phyloP scores from a whole-genome alignment of 345 rosid genomes.

The Moricandia moricandioides region DNA sequence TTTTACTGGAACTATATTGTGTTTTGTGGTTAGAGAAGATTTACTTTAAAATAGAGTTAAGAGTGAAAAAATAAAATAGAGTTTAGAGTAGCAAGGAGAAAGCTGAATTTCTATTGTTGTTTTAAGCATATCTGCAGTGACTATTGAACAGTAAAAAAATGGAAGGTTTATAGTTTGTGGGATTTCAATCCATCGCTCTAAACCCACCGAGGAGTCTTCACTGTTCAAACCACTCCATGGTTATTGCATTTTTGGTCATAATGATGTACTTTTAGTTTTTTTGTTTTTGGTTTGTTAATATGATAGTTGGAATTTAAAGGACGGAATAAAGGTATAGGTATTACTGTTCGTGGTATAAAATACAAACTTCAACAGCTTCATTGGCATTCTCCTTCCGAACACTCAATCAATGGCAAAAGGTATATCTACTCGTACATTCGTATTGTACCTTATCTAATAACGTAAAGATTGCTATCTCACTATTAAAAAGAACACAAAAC shows the following conservation, averaged over 20 bases:
- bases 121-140: neutral
- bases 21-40: neutral
- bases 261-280: neutral
- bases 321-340: conserved; percentile 46
- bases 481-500: neutral
- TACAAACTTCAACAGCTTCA: conserved; percentile 64
- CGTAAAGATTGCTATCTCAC: neutral
- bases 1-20: too few relatives aligned
- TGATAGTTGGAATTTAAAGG: conserved; percentile 49
- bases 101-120: neutral
- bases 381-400: conserved; percentile 89
- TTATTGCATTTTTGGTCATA: neutral
- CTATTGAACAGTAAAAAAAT: neutral
- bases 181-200: neutral
- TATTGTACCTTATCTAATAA: neutral
- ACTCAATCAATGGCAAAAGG: conserved; percentile 67
- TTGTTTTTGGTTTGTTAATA: neutral
- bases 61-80: neutral
- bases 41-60: too few relatives aligned
- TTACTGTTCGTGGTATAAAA: conserved; percentile 43
- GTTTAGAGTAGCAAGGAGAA: neutral
- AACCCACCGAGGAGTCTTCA: neutral
- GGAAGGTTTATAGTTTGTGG: neutral
- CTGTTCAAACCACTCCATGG: neutral
- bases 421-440: neutral